Conservation (phyloP, 2,329 filamentous ascomycete genomes). For the Paraphaeosphaeria sporulosa region DNA sequence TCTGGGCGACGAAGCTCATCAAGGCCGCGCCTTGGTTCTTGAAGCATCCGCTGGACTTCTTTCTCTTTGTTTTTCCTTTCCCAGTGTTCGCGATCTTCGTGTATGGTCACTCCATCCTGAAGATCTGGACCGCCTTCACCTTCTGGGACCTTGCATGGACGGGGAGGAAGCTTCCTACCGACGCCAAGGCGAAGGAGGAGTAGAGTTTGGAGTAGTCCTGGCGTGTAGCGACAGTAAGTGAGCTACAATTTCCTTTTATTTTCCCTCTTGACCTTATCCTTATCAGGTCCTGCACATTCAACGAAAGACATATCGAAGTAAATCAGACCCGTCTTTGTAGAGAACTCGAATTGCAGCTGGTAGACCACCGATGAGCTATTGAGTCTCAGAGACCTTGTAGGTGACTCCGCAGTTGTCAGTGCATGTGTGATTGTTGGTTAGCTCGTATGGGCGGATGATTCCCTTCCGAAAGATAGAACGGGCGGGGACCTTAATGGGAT, state of each 20-base stretch:
- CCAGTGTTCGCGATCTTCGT: constrained; percentile 26
- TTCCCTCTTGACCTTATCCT: no score
- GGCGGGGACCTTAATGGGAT: background rate
- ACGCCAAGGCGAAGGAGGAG: background rate
- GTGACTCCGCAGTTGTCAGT: constrained; percentile 21
- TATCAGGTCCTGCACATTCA: no score
- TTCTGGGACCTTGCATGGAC: constrained; percentile 27
- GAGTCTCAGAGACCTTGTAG: constrained; percentile 17
- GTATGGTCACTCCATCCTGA: constrained; percentile 29
- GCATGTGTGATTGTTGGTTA: background rate
- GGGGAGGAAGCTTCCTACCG: constrained; percentile 19
- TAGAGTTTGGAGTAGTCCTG: no score
- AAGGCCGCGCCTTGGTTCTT: constrained; percentile 34
- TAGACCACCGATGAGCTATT: constrained; percentile 11
- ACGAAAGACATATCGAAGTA: constrained; percentile 25
- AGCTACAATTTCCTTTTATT: no score
- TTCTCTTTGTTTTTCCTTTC: constrained; percentile 28
- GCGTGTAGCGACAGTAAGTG: no score
- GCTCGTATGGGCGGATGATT: background rate
- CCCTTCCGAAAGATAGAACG: background rate
- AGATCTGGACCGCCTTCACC: constrained; percentile 25
- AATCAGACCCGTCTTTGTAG: constrained; percentile 1
- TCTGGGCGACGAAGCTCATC: constrained; percentile 31
- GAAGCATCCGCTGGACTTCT: constrained; percentile 26
- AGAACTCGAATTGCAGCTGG: constrained; percentile 20